Base-by-base conservation (phyloP, 2,329 filamentous ascomycete genomes). In the Thielaviopsis musarum region DNA sequence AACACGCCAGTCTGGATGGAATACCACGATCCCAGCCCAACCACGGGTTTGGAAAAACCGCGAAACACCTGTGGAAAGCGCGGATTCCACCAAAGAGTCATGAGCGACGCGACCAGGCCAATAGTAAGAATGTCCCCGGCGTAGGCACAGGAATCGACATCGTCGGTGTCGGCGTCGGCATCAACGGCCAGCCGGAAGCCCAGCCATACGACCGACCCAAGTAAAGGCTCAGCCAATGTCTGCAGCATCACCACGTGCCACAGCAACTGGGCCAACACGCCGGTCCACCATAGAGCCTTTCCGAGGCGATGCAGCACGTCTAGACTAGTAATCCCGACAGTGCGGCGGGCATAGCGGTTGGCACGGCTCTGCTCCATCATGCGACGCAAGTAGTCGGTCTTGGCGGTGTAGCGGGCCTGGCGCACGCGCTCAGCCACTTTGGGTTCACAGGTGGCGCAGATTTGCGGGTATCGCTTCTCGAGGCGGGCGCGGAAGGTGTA, bases 381-480 rank as follows among this genome's bases (percentile, higher is more conserved):
- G 62, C 85, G 80, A 56, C 85, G 78, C 34, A 94, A 70, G 63
- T 89, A 80, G 65, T 94, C 88, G n/a, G 87, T 85, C 70, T 88
- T 88, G 28, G 90, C 90, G 34, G 83, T 85, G 68, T 95, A 95
- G 9, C 81, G 84, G 0, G 88, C 83, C 64, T 82, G 76, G 22
- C 80, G 77, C 57, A 96, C 82, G 62, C 83, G 79, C 41, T 78
- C 74, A 63, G 85, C 80, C 22, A 91, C 91, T 62, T 76, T 81
- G 5, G 84, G 85, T 63, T 87, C 85, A 70, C 93, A 98, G 53
- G 81, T 75, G 63, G 79, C 79, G 73, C 93, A 98, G 61, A 95
- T 85, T 67, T 93, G 89, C 0, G 93, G 93, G 67, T 96, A 97
- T 56, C 86, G 80, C 66, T 82, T 76, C 72, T 96, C 91, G 19